Evolutionary conservation across 2,329 filamentous ascomycete genomes (phyloP), one percentile per base, ranked within the genome.

Genomic region (Neonectria coccinea): DNA sequence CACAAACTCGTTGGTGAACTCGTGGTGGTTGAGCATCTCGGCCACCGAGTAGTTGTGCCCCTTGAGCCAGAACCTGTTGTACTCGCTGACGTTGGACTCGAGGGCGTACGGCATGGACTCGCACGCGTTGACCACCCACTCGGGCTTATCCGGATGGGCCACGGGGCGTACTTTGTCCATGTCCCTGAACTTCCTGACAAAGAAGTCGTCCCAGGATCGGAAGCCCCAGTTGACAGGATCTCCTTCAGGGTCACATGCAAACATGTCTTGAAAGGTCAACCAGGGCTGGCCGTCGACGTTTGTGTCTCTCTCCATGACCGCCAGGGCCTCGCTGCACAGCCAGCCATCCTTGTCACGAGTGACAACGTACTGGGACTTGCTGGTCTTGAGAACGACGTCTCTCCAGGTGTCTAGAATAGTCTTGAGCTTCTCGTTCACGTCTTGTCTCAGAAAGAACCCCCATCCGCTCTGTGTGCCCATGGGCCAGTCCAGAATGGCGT

Each of bases 41-140:
- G 75, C 67, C 3, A 90, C 74, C 0, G 86, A 89, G 76, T 91
- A 92, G 0, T 87, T 86, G 73, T 90, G 86, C 0, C 81, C 82
- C 70, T 91, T 92, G 64, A 90, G 81, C 88, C 88, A 91, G 79
- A 92, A 92, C 2, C 75, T 76, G 67, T 89, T 87, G n/a, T 83
- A 82, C 0, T 82, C 76, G 27, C 84, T 79, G 50, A 86, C 83
- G 20, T 84, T 68, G 6, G 75, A 75, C 1, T 77, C 78, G 0
- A 88, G 68, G n/a, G 81, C 79, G 68, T 83, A 87, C 0, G 86
- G 82, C 25, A 81, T 83, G 5, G 86, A 88, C 70, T 92, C 89
- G 76, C 89, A 91, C 0, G 84, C 81, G 70, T 88, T 90, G 48
- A 90, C 85, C 33, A 82, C 68, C 68, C 69, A 73, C 45, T 56